A percentile compares a stretch with the other conserved stretches of the same genome.
Conservation (phyloP, 805 yeast genomes). For the Candida tibetensis region DNA sequence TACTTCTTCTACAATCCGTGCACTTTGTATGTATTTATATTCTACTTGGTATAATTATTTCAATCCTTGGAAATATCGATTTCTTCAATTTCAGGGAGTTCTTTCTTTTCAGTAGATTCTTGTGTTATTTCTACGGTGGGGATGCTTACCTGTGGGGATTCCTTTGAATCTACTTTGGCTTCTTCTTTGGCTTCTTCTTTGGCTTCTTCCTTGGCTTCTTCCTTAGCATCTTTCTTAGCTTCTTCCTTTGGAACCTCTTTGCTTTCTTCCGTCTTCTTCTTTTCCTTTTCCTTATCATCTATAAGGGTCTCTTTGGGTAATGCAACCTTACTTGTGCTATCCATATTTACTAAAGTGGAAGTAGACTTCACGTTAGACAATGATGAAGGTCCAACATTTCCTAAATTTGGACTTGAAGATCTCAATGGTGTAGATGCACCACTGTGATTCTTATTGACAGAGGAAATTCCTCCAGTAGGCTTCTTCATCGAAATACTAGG, state of each 20-base stretch:
- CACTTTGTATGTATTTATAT: too few species aligned
- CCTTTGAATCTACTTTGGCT: too few species aligned
- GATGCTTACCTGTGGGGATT: too few species aligned
- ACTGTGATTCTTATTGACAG: conserved; percentile 3
- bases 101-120: too few species aligned
- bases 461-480: conserved; percentile 2
- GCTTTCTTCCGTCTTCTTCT: not conserved
- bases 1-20: too few species aligned
- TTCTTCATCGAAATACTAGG: conserved; percentile 17
- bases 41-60: too few species aligned
- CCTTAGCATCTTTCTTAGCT: conserved; percentile 5
- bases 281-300: conserved; percentile 19
- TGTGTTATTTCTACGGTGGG: too few species aligned
- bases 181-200: conserved; percentile 4
- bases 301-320: conserved; percentile 44
- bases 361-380: conserved; percentile 10
- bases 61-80: too few species aligned
- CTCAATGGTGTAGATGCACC: conserved; percentile 13
- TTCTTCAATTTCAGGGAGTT: too few species aligned
- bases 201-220: conserved; percentile 2
- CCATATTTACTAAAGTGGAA: conserved; percentile 25
- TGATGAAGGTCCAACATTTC: conserved; percentile 4
- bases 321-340: conserved; percentile 23
- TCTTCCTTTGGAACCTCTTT: conserved; percentile 4
- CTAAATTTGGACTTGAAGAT: conserved; percentile 11